Conservation (phyloP, 768 basidiomycete genomes). For the Fomitopsis serialis region DNA sequence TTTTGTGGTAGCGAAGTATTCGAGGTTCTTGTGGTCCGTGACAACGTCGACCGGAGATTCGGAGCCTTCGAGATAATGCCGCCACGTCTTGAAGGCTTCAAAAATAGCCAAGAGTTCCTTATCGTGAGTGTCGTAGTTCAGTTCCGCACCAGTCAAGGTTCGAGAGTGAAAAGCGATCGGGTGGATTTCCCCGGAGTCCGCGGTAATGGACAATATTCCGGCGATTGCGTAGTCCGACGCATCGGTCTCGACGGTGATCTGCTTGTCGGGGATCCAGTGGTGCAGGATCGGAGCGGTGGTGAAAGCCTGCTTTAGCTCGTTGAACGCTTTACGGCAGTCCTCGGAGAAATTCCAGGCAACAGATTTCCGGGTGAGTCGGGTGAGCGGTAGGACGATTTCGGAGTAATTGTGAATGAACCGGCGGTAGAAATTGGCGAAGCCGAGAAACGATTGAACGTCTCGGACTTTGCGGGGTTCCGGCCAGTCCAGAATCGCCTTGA, state of each 20-base stretch:
- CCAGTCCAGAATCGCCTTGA: constrained; percentile 28
- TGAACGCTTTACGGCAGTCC: constrained; percentile 19
- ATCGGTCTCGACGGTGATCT: constrained; percentile 15
- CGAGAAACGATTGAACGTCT: constrained; percentile 27
- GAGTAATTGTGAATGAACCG: constrained; percentile 30
- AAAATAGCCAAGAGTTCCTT: constrained; percentile 46
- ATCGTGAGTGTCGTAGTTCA: constrained; percentile 46
- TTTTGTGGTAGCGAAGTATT: constrained; percentile 29
- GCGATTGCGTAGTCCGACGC: constrained; percentile 19
- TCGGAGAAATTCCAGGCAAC: constrained; percentile 15
- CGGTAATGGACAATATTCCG: constrained; percentile 13
- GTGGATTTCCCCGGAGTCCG: constrained; percentile 16
- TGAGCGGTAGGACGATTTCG: constrained; percentile 26
- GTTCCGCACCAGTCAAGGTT: constrained; percentile 25
- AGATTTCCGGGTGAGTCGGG: constrained; percentile 22
- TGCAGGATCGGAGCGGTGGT: constrained; percentile 13
- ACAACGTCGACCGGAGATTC: constrained; percentile 14
- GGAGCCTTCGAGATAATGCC: constrained; percentile 18
- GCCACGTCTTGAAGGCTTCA: constrained; percentile 21
- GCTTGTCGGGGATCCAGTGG: constrained; percentile 13
- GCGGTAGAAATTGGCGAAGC: constrained; percentile 29
- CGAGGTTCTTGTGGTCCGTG: constrained; percentile 33
- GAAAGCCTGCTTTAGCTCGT: constrained; percentile 22
- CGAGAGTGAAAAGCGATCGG: constrained; percentile 28
- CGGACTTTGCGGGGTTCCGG: constrained; percentile 18